Conservation (phyloP, 768 basidiomycete species). For the Steccherinum ochraceum region DNA sequence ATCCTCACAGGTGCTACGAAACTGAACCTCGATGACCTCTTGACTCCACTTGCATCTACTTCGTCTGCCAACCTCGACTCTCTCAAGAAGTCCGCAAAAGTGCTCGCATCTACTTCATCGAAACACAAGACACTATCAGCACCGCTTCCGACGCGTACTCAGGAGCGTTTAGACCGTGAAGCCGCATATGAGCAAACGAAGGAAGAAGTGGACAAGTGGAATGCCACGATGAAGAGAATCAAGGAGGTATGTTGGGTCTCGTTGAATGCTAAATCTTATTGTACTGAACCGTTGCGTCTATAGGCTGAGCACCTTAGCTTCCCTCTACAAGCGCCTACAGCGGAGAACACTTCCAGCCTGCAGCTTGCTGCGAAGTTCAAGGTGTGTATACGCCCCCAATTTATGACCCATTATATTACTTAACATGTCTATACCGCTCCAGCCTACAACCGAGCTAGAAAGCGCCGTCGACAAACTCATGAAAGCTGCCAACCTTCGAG, state of each 20-base stretch:
- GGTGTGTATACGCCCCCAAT: slow-evolving; percentile 40
- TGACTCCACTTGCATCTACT: slow-evolving; percentile 56
- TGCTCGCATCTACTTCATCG: slow-evolving; percentile 44
- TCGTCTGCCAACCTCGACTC: slow-evolving; percentile 48
- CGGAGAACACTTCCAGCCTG: slow-evolving; percentile 56
- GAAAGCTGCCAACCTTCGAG: slow-evolving; percentile 68
- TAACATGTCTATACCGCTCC: background rate
- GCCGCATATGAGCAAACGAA: slow-evolving; percentile 95
- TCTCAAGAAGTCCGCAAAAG: slow-evolving; percentile 66
- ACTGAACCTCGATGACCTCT: slow-evolving; percentile 66
- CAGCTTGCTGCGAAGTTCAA: slow-evolving; percentile 83
- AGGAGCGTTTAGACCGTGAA: slow-evolving; percentile 87
- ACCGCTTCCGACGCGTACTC: slow-evolving; percentile 78
- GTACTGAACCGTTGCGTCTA: background rate
- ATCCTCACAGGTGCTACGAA: slow-evolving; percentile 38
- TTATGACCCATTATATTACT: too few species aligned
- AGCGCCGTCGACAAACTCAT: slow-evolving; percentile 77
- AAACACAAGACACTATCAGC: slow-evolving; percentile 66
- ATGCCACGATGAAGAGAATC: slow-evolving; percentile 84
- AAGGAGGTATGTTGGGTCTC: slow-evolving; percentile 62
- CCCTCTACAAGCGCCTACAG: slow-evolving; percentile 64
- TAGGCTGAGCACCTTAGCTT: slow-evolving; percentile 86
- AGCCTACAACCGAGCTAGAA: slow-evolving; percentile 86
- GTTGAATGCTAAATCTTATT: too few species aligned
- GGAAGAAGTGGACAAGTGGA: slow-evolving; percentile 91